Conservation (phyloP, 2,329 filamentous ascomycete species). For the Colletotrichum sp. region DNA sequence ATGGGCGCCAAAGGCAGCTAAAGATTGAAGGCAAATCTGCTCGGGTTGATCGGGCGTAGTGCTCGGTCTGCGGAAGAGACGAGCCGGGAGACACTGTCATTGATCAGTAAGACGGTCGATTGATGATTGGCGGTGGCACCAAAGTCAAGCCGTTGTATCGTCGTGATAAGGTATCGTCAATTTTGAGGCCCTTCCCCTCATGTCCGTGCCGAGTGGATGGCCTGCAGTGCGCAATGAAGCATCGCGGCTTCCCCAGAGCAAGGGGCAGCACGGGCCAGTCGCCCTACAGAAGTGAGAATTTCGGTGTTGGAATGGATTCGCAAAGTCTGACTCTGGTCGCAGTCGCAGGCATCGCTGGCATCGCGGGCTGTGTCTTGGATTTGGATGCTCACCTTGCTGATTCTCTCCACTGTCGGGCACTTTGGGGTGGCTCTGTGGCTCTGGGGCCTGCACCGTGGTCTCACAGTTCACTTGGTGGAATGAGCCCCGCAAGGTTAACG, state of each 20-base stretch:
- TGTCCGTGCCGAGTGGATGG: neutral
- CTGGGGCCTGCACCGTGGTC: neutral
- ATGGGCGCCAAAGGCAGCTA: neutral
- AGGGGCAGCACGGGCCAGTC: neutral
- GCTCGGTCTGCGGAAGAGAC: neutral
- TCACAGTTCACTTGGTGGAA: neutral
- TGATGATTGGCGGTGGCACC: neutral
- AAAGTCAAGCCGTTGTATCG: slow-evolving; percentile 3
- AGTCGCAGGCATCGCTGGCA: neutral
- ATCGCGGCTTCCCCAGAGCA: neutral
- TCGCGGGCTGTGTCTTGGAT: neutral
- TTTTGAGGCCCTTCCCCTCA: slow-evolving; percentile 2
- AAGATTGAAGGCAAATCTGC: neutral
- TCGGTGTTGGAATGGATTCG: neutral
- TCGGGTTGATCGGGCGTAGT: slow-evolving; percentile 4
- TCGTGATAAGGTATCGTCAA: neutral
- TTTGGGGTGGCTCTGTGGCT: neutral
- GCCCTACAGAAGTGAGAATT: neutral
- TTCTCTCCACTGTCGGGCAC: slow-evolving; percentile 10
- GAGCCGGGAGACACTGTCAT: neutral
- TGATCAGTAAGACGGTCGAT: neutral
- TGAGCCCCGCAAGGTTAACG: slow-evolving; percentile 5
- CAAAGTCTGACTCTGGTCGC: neutral
- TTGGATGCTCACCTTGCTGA: neutral
- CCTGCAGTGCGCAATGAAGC: neutral